phyloP scores from a whole-genome alignment of 2,329 filamentous ascomycete species.

The Rhexocercosporidium sp. region DNA sequence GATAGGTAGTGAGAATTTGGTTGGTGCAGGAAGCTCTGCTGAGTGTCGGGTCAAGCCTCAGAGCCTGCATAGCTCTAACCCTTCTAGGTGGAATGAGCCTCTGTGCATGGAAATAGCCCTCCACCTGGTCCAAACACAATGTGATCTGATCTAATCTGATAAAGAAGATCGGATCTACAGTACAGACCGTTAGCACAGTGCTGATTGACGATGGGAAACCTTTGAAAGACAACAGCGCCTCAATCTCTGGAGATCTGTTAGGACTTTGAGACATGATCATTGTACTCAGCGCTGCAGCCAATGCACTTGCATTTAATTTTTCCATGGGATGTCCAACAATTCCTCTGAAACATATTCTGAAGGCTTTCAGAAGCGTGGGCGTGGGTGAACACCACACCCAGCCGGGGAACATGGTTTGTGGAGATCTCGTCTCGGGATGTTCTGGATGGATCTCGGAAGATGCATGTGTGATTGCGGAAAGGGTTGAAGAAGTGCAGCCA shows the following conservation, averaged over 20 bases:
- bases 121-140: slow-evolving; percentile 18
- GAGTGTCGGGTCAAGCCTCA: slow-evolving; percentile 1
- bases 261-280: not conserved
- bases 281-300: not conserved
- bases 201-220: not conserved
- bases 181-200: too few relatives aligned
- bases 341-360: not conserved
- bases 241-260: not conserved
- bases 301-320: not conserved
- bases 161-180: slow-evolving; percentile 7
- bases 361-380: not conserved
- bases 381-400: not conserved
- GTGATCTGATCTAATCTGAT: slow-evolving; percentile 11
- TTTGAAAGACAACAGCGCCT: not conserved
- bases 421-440: not conserved
- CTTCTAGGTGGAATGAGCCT: slow-evolving; percentile 10
- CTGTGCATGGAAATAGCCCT: slow-evolving; percentile 16
- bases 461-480: not conserved
- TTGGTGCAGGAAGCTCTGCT: not conserved
- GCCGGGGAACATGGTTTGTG: slow-evolving; percentile 1
- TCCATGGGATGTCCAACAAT: not conserved
- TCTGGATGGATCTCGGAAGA: not conserved
- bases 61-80: slow-evolving; percentile 9
- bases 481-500: too few relatives aligned
- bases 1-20: not conserved